Percentiles rank a stretch among this genome's conserved stretches.
phyloP scores from a whole-genome alignment of 2,329 filamentous ascomycete genomes.

The Ceratocystiopsis minuta region DNA sequence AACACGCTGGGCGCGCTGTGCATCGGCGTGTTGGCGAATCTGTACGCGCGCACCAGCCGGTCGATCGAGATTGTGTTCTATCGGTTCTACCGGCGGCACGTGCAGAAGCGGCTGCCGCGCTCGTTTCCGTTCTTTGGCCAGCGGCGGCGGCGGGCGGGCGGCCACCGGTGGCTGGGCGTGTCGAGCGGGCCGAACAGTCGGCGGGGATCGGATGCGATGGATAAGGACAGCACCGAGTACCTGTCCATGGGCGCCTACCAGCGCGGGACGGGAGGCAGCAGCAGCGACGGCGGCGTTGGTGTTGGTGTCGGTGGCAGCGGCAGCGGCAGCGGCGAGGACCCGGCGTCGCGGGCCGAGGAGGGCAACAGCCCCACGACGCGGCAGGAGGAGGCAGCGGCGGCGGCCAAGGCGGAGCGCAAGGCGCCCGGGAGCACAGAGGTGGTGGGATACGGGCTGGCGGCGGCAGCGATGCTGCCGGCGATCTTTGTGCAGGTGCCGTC shows the following conservation, averaged over 20 bases:
- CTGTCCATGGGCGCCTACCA: slow-evolving; percentile 3
- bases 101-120: slow-evolving; percentile 22
- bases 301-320: not conserved
- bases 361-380: slow-evolving; percentile 1
- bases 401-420: slow-evolving; percentile 9
- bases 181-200: not conserved
- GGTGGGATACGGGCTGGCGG: slow-evolving; percentile 59
- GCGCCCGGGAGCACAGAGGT: slow-evolving; percentile 17
- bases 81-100: slow-evolving; percentile 32
- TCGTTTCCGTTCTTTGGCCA: not conserved
- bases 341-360: slow-evolving; percentile 4
- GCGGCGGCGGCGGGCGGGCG: not conserved
- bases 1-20: slow-evolving; percentile 62
- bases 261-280: too few species aligned
- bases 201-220: not conserved
- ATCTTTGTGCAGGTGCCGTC: slow-evolving; percentile 59
- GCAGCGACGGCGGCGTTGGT: too few species aligned
- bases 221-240: slow-evolving; percentile 1
- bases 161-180: not conserved
- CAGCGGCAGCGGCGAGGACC: not conserved
- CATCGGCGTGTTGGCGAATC: slow-evolving; percentile 60
- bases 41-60: slow-evolving; percentile 53
- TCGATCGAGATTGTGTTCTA: slow-evolving; percentile 36
- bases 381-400: slow-evolving; percentile 4
- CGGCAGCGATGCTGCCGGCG: slow-evolving; percentile 68